These are phyloP conservation scores for Nannochloris sp. DNA, from an alignment of 139 green algal genomes.

Conservation along the genomic window DNA sequence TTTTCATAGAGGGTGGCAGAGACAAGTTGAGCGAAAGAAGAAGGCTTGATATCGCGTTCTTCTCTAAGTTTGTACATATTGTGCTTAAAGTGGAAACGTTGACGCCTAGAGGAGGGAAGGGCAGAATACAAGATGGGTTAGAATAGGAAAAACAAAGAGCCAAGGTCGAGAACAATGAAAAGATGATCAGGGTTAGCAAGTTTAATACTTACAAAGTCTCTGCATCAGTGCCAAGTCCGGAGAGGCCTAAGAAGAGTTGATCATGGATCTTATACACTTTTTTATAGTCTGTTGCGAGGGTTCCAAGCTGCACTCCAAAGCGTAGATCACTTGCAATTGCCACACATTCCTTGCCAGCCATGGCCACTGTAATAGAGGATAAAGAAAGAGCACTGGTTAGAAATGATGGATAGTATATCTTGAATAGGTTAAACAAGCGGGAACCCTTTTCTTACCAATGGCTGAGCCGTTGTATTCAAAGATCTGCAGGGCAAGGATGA, in stretches of 20 bases:
- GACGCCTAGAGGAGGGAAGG: constrained; percentile 19
- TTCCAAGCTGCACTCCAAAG: constrained; percentile 95
- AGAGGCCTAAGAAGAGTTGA: constrained; percentile 87
- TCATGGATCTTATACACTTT: constrained; percentile 92
- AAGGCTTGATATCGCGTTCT: constrained; percentile 92
- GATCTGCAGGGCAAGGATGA: constrained; percentile 54
- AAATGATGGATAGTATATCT: not conserved
- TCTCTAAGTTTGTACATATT: constrained; percentile 98
- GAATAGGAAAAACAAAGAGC: not conserved
- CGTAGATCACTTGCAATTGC: constrained; percentile 94
- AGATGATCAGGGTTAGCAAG: not conserved
- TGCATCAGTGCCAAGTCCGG: constrained; percentile 86
- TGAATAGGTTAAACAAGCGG: constrained; percentile 36
- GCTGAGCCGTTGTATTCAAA: constrained; percentile 94
- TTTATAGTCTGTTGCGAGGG: constrained; percentile 89
- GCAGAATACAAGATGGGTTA: not conserved
- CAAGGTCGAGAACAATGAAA: not conserved
- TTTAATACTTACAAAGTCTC: constrained; percentile 68
- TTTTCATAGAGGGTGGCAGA: constrained; percentile 93
- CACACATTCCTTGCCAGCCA: constrained; percentile 91
- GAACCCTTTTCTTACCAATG: constrained; percentile 44
- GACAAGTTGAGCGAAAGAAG: constrained; percentile 86
- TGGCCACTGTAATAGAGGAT: constrained; percentile 55
- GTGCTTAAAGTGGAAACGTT: constrained; percentile 87
- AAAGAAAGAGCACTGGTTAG: constrained; percentile 2